These are phyloP conservation scores for Paecilomyces dactylethromorphus DNA, from an alignment of 2,329 filamentous ascomycete species.

Conservation along the genomic window DNA sequence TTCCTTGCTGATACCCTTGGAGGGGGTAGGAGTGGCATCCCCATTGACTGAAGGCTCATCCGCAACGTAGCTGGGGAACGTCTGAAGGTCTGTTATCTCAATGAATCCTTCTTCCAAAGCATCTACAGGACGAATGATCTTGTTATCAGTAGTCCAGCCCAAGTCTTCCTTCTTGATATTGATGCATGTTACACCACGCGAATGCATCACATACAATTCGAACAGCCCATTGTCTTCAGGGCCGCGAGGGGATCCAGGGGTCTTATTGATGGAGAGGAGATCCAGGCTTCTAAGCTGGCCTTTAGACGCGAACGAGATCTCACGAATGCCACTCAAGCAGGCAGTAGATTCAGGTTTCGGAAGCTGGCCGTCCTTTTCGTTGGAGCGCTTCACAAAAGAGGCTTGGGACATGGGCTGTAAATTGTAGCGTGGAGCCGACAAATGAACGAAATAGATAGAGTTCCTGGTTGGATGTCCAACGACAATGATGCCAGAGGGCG, in stretches of 20 bases:
- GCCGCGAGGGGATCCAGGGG: slow-evolving; percentile 43
- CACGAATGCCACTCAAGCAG: slow-evolving; percentile 92
- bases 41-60: slow-evolving; percentile 42
- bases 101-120: slow-evolving; percentile 69
- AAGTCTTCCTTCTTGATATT: slow-evolving; percentile 82
- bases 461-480: slow-evolving; percentile 95
- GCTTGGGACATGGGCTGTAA: slow-evolving; percentile 76
- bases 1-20: slow-evolving; percentile 33
- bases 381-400: slow-evolving; percentile 73
- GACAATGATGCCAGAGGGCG: slow-evolving; percentile 83
- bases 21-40: slow-evolving; percentile 27
- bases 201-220: slow-evolving; percentile 96
- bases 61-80: slow-evolving; percentile 35
- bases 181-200: slow-evolving; percentile 87
- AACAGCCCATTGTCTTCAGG: slow-evolving; percentile 70
- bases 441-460: slow-evolving; percentile 92
- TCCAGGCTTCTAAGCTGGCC: slow-evolving; percentile 85
- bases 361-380: slow-evolving; percentile 63
- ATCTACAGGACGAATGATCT: slow-evolving; percentile 72
- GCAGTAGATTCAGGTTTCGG: slow-evolving; percentile 89
- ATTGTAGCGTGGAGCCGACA: slow-evolving; percentile 90
- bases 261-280: slow-evolving; percentile 64
- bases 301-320: slow-evolving; percentile 85
- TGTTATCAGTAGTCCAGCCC: slow-evolving; percentile 86
- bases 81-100: slow-evolving; percentile 62